Conservation (phyloP, 768 basidiomycete species). For the Serpula lacrymans region DNA sequence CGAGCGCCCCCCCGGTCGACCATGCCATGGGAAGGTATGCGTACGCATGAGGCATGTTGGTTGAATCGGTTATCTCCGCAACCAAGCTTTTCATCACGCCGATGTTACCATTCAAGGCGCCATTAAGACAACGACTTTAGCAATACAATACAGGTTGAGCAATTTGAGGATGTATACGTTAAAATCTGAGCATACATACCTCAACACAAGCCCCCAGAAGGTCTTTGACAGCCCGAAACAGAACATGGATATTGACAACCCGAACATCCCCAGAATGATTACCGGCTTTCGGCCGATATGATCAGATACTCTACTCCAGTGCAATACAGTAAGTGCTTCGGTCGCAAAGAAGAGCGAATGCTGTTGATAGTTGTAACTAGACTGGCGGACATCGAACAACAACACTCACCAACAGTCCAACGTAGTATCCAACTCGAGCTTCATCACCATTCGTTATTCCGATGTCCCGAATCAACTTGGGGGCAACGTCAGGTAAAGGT, state of each 20-base stretch:
- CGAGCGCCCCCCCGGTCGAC: slow-evolving; percentile 38
- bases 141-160: neutral
- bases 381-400: neutral
- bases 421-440: slow-evolving; percentile 43
- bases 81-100: slow-evolving; percentile 47
- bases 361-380: slow-evolving; percentile 18
- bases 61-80: slow-evolving; percentile 38
- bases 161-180: neutral
- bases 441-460: slow-evolving; percentile 43
- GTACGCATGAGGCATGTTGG: slow-evolving; percentile 40
- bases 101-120: slow-evolving; percentile 54
- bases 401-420: slow-evolving; percentile 41
- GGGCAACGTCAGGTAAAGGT: too few relatives aligned
- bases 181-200: slow-evolving; percentile 20
- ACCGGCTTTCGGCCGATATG: slow-evolving; percentile 48
- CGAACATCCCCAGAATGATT: slow-evolving; percentile 41
- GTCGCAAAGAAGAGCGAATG: slow-evolving; percentile 48
- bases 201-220: slow-evolving; percentile 41
- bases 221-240: slow-evolving; percentile 46
- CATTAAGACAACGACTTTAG: slow-evolving; percentile 41
- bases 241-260: slow-evolving; percentile 44
- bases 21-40: slow-evolving; percentile 54
- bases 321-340: slow-evolving; percentile 44
- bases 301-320: slow-evolving; percentile 51
- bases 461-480: slow-evolving; percentile 27